Evolutionary conservation across 768 basidiomycete species (phyloP).

Genomic region (Leccinellum albellum): DNA sequence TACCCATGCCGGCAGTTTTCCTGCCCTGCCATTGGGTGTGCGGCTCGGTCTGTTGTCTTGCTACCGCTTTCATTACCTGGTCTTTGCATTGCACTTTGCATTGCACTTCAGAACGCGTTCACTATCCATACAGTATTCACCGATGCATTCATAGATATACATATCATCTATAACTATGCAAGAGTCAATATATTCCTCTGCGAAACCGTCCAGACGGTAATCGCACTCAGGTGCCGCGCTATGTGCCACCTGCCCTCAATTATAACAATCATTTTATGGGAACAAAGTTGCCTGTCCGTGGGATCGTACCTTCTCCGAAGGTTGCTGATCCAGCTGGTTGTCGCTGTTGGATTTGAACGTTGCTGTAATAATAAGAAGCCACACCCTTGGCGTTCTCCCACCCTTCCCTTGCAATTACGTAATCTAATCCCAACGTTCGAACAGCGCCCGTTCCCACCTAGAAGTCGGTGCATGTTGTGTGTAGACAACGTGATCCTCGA

Average conservation of each 20-base stretch:
- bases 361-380: neutral
- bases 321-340: neutral
- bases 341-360: neutral
- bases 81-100: neutral
- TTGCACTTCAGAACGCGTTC: conserved; percentile 1
- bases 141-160: conserved; percentile 8
- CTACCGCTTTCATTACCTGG: neutral
- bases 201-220: neutral
- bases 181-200: neutral
- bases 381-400: neutral
- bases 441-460: neutral
- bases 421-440: too few species aligned
- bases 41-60: neutral
- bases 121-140: neutral
- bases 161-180: neutral
- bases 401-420: too few species aligned
- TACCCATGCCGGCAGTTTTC: neutral
- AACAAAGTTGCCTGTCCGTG: neutral
- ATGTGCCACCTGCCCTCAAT: neutral
- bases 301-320: neutral
- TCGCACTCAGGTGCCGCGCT: neutral
- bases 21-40: neutral
- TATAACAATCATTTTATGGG: neutral
- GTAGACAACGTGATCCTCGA: too few species aligned
- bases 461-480: too few species aligned